Evolutionary conservation across 2,329 filamentous ascomycete species (phyloP).

Genomic region (Claviceps fusiformis): DNA sequence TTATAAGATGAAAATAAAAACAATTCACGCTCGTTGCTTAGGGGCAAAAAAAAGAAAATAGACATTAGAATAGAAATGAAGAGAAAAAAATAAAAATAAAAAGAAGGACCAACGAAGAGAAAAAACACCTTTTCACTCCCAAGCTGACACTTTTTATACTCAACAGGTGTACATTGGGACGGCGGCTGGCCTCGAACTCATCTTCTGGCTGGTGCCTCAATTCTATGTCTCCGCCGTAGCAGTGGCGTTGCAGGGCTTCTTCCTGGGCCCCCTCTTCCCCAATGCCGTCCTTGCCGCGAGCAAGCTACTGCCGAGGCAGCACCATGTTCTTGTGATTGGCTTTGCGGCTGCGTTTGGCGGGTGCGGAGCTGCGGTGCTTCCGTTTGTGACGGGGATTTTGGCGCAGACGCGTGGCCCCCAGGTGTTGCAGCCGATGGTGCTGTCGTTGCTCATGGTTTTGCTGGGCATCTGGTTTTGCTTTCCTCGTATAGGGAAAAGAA

Average conservation of each 20-base stretch:
- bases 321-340: background rate
- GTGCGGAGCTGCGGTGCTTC: constrained; percentile 29
- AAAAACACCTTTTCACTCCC: background rate
- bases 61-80: no score
- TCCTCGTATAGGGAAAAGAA: constrained; percentile 8
- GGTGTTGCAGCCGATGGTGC: constrained; percentile 36
- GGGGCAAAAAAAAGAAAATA: no score
- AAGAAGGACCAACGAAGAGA: background rate
- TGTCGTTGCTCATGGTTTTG: constrained; percentile 27
- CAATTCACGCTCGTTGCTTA: no score
- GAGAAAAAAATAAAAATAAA: background rate
- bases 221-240: constrained; percentile 47
- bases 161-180: constrained; percentile 42
- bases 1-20: no score
- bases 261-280: constrained; percentile 61
- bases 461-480: constrained; percentile 22
- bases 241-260: constrained; percentile 57
- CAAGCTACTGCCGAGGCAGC: constrained; percentile 52
- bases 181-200: constrained; percentile 47
- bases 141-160: background rate
- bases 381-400: constrained; percentile 47
- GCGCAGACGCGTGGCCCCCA: constrained; percentile 35
- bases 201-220: constrained; percentile 43
- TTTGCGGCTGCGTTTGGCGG: background rate
- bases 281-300: constrained; percentile 57